A percentile compares a stretch with the other conserved stretches of the same genome.
Conservation (phyloP, 192 early-diverging fungal genomes). For the Thamnidium elegans region DNA sequence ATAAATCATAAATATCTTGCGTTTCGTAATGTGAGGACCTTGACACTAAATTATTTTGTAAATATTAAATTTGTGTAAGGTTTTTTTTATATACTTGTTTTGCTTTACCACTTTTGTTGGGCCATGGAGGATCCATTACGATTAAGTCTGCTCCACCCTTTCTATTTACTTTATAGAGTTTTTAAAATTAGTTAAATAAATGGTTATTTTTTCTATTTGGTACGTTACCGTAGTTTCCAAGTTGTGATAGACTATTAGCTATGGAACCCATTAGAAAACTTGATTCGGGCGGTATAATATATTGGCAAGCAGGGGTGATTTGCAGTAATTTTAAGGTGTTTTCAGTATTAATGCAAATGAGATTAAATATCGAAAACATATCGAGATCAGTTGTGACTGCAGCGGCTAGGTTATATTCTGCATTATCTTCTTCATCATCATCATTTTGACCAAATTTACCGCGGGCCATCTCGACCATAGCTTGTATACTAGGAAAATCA, state of each 20-base stretch:
- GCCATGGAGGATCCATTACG: conserved; percentile 69
- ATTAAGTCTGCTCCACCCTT: conserved; percentile 45
- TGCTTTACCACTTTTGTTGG: conserved; percentile 55
- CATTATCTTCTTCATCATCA: background rate
- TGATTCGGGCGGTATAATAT: conserved; percentile 16
- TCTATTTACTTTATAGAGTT: conserved; percentile 19
- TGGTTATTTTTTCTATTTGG: background rate
- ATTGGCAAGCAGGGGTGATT: background rate
- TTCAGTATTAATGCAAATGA: background rate
- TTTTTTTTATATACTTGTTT: background rate
- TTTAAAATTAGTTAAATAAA: background rate
- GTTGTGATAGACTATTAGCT: conserved; percentile 18
- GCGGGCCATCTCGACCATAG: conserved; percentile 6
- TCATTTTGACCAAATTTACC: background rate
- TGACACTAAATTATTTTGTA: conserved; percentile 29
- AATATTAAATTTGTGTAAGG: background rate
- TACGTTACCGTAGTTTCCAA: conserved; percentile 11
- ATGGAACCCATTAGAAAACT: conserved; percentile 25
- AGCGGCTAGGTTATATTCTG: background rate
- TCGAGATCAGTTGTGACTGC: conserved; percentile 1
- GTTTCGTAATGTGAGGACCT: conserved; percentile 53
- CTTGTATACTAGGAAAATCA: conserved; percentile 13
- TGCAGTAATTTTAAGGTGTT: background rate
- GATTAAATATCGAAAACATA: conserved; percentile 16
- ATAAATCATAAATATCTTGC: conserved; percentile 66